Percentiles rank a stretch among this genome's conserved stretches.
Evolutionary conservation across 176 grass and related monocot species (phyloP).

Genomic region (Aechmea fasciata): DNA sequence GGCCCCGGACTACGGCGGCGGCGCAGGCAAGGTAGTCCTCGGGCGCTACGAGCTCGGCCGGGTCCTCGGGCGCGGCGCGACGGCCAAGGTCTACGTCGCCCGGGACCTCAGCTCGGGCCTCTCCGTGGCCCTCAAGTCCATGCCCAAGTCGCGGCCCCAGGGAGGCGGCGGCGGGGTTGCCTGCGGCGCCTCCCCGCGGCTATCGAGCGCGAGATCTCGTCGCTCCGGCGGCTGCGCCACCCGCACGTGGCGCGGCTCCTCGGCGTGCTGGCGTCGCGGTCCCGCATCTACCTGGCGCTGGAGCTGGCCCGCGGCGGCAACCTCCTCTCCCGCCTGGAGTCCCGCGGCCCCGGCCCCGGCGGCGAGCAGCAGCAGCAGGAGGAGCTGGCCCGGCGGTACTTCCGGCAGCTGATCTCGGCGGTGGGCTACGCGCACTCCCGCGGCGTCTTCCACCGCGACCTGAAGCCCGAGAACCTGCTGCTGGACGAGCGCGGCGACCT

Average conservation of each 20-base stretch:
- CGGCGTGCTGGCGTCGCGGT: slow-evolving; percentile 61
- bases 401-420: slow-evolving; percentile 67
- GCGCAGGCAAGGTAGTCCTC: slow-evolving; percentile 29
- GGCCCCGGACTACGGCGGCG: background rate
- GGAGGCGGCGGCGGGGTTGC: background rate
- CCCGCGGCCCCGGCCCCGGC: slow-evolving; percentile 20
- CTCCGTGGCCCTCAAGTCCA: slow-evolving; percentile 66
- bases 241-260: slow-evolving; percentile 59
- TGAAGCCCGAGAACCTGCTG: slow-evolving; percentile 20
- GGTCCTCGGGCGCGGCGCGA: slow-evolving; percentile 76
- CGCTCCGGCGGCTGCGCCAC: slow-evolving; percentile 51
- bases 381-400: slow-evolving; percentile 41
- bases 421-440: slow-evolving; percentile 68
- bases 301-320: slow-evolving; percentile 73
- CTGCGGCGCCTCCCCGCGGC: background rate
- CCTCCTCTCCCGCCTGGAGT: slow-evolving; percentile 45
- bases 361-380: slow-evolving; percentile 7
- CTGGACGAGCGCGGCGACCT: slow-evolving; percentile 12
- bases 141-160: slow-evolving; percentile 41
- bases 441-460: slow-evolving; percentile 18
- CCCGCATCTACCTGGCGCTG: slow-evolving; percentile 58
- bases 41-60: slow-evolving; percentile 49
- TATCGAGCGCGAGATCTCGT: slow-evolving; percentile 45
- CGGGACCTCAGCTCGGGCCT: slow-evolving; percentile 42
- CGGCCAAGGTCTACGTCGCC: slow-evolving; percentile 83